Percentiles rank a stretch among this genome's conserved stretches.
Conservation (phyloP, 805 yeast genomes). For the Nakazawaea ishiwadae region DNA sequence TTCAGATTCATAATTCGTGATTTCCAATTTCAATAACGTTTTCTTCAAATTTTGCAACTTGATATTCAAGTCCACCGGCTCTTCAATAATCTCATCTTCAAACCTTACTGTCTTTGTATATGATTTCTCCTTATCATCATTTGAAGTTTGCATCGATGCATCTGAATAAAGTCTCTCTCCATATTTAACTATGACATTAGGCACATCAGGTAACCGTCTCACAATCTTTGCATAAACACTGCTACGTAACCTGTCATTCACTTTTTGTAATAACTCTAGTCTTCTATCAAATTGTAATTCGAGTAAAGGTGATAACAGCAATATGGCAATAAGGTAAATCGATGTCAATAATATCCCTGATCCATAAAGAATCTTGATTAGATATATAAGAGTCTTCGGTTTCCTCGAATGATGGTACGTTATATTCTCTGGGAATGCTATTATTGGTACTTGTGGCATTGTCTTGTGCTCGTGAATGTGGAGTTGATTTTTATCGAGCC, state of each 20-base stretch:
- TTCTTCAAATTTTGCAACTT: not conserved
- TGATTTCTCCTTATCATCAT: not conserved
- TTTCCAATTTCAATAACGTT: conserved; percentile 1
- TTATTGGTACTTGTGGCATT: conserved; percentile 18
- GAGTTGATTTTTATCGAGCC: not conserved
- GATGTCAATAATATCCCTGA: conserved; percentile 30
- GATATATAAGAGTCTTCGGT: conserved; percentile 24
- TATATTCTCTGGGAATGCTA: conserved; percentile 29
- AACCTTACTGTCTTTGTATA: not conserved
- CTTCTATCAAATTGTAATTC: conserved; percentile 35
- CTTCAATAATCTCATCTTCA: conserved; percentile 3
- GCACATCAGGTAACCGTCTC: conserved; percentile 26
- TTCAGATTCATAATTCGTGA: conserved; percentile 2
- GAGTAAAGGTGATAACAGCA: conserved; percentile 36
- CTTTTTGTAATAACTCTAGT: conserved; percentile 24
- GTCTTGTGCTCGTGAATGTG: not conserved
- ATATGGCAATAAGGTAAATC: conserved; percentile 26
- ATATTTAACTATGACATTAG: conserved; percentile 37
- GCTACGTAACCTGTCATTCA: conserved; percentile 25
- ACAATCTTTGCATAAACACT: conserved; percentile 23
- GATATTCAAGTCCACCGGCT: not conserved
- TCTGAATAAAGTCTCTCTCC: conserved; percentile 33
- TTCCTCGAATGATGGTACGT: conserved; percentile 10
- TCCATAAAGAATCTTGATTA: conserved; percentile 26
- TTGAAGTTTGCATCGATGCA: conserved; percentile 16